Conservation (phyloP, 2,329 filamentous ascomycete genomes). For the Colletotrichum sp. region DNA sequence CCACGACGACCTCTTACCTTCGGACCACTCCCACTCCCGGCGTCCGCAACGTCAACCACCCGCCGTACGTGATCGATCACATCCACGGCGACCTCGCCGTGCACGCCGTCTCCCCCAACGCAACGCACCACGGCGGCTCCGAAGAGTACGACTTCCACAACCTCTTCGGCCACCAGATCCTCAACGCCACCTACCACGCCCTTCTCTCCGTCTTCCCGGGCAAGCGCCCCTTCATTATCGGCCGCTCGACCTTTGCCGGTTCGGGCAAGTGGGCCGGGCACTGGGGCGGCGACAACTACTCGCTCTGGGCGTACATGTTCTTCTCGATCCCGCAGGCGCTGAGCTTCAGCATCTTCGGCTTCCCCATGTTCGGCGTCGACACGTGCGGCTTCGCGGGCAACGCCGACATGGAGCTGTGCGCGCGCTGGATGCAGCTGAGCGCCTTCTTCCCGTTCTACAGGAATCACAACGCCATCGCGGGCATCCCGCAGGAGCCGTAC, state of each 20-base stretch:
- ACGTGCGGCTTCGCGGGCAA: conserved; percentile 76
- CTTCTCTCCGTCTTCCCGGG: conserved; percentile 67
- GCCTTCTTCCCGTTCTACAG: conserved; percentile 82
- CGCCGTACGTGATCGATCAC: conserved; percentile 80
- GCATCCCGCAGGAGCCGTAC: conserved; percentile 74
- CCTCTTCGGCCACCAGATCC: conserved; percentile 75
- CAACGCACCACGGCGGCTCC: conserved; percentile 75
- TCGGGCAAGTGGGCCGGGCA: conserved; percentile 79
- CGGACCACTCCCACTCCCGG: conserved; percentile 65
- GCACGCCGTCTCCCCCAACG: conserved; percentile 77
- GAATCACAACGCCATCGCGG: conserved; percentile 72
- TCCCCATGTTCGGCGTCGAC: conserved; percentile 79
- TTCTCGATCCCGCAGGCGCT: conserved; percentile 81
- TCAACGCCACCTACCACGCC: conserved; percentile 78
- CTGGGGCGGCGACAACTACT: conserved; percentile 81
- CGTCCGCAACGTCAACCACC: conserved; percentile 71
- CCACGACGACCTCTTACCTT: conserved; percentile 37
- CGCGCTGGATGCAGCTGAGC: conserved; percentile 74
- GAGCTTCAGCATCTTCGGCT: conserved; percentile 72
- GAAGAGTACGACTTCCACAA: conserved; percentile 87
- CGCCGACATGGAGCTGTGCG: conserved; percentile 72
- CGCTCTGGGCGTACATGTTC: conserved; percentile 75
- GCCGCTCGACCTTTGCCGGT: conserved; percentile 80
- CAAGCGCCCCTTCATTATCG: conserved; percentile 84
- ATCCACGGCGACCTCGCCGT: conserved; percentile 74